A percentile compares a stretch with the other conserved stretches of the same genome.
Conservation (phyloP, 768 basidiomycete genomes). For the Boletus vermiculosoides region DNA sequence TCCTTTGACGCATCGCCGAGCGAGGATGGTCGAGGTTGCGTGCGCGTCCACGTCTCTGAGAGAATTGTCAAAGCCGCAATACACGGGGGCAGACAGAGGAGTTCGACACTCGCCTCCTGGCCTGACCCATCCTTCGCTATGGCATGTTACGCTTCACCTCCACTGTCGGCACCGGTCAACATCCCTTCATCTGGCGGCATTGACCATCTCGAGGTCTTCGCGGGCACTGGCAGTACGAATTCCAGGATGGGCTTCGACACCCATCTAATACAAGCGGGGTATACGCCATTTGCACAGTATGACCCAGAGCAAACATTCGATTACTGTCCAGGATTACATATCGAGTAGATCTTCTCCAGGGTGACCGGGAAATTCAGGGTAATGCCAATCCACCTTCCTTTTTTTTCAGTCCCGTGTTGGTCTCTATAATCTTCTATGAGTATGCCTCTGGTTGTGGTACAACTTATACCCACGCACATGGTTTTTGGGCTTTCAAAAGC, state of each 20-base stretch:
- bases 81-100: slow-evolving; percentile 16
- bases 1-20: slow-evolving; percentile 67
- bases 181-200: slow-evolving; percentile 36
- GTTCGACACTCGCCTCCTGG: slow-evolving; percentile 28
- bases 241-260: slow-evolving; percentile 25
- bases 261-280: slow-evolving; percentile 24
- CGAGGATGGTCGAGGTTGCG: slow-evolving; percentile 70
- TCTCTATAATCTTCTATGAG: slow-evolving; percentile 7
- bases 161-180: slow-evolving; percentile 39
- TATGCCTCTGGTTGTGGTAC: slow-evolving; percentile 15
- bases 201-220: slow-evolving; percentile 52
- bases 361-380: slow-evolving; percentile 1
- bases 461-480: slow-evolving; percentile 14
- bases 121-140: slow-evolving; percentile 18
- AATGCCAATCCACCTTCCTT: not conserved
- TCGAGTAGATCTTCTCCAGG: slow-evolving; percentile 20
- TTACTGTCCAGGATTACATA: slow-evolving; percentile 26
- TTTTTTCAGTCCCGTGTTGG: not conserved
- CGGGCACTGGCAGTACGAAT: slow-evolving; percentile 46
- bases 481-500: not conserved
- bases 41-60: slow-evolving; percentile 65
- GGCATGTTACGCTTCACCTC: slow-evolving; percentile 30
- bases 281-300: slow-evolving; percentile 32
- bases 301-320: slow-evolving; percentile 28
- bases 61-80: slow-evolving; percentile 24